A percentile compares a stretch with the other conserved stretches of the same genome.
phyloP scores from a whole-genome alignment of 2,329 filamentous ascomycete species.

The Truncatella angustata region DNA sequence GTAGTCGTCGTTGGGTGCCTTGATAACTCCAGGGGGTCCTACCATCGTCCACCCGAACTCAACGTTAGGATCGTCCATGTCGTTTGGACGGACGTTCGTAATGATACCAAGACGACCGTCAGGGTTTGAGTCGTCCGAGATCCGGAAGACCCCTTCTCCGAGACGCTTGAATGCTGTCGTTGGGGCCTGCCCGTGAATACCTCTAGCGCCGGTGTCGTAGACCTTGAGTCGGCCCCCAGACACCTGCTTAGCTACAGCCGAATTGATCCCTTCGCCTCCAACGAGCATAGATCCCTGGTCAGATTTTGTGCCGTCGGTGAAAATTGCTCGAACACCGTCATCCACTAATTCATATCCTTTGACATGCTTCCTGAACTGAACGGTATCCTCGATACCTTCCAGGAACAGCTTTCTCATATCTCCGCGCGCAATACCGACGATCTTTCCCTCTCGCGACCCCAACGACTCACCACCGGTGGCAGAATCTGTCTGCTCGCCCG shows the following conservation, averaged over 20 bases:
- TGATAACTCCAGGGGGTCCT: constrained; percentile 55
- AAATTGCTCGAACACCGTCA: constrained; percentile 54
- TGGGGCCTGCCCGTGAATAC: constrained; percentile 65
- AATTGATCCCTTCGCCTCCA: constrained; percentile 63
- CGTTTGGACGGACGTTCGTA: constrained; percentile 60
- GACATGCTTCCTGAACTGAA: constrained; percentile 56
- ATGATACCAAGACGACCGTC: constrained; percentile 53
- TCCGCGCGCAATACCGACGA: constrained; percentile 60
- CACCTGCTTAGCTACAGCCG: constrained; percentile 57
- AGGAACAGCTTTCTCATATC: constrained; percentile 62
- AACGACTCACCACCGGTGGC: constrained; percentile 35
- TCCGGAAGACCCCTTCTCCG: constrained; percentile 62
- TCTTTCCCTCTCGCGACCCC: constrained; percentile 52
- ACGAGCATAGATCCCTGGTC: constrained; percentile 58
- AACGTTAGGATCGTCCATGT: constrained; percentile 56
- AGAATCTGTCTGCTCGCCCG: constrained; percentile 37
- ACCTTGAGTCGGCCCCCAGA: constrained; percentile 57
- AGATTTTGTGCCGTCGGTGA: constrained; percentile 58
- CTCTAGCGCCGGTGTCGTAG: constrained; percentile 61
- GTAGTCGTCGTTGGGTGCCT: constrained; percentile 58
- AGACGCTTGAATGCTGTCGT: constrained; percentile 59
- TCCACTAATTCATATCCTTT: constrained; percentile 56
- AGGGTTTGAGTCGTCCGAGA: constrained; percentile 46
- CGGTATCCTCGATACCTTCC: constrained; percentile 50
- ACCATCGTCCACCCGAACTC: constrained; percentile 65